Base-by-base conservation (phyloP, 768 basidiomycete genomes). In the Boletus subcaerulescens region DNA sequence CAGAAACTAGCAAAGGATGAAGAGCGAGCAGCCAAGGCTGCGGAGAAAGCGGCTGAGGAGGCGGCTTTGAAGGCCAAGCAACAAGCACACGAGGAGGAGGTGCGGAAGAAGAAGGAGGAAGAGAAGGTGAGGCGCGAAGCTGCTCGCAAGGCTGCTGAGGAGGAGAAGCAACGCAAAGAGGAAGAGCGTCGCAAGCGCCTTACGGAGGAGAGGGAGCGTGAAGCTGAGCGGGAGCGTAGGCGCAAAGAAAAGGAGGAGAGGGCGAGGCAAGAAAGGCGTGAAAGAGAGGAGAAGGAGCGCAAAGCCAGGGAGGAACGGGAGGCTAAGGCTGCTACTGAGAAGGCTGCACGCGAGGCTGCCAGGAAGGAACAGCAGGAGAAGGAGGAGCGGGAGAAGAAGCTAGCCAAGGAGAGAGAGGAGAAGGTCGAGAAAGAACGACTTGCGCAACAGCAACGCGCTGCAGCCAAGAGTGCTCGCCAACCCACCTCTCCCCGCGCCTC, bases 1-100 rank as follows among this genome's bases (percentile, higher is more conserved):
- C 94, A 97, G 76, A 97, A 96, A 73, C 77, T 83, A 60, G 90
- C 87, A 41, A 96, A 96, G 68, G 97, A 98, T 58, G 91, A 93
- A 68, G 94, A 95, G 72, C 84, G 84, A 56, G 91, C 91, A 9
- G 81, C 80, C 20, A 83, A 83, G 60, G 90, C 91, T 20, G 91
- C 91, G 5, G 92, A 91, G 71, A 86, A 86, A 66, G 89, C 90
- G 11, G 92, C 88, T 5, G 92, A 93, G 66, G 92, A 94, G 57
- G 89, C 87, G 11, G 87, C 87, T 3, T 51, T 74, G 47, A 89
- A 87, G 69, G 88, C 87, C 8, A 87, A 86, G 65, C 91, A 88
- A 54, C 81, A 77, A 22, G 87, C 85, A 5, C 76, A 81, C 32
- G 93, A 96, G 66, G 90, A 91, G 58, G 93, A 93, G 66, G 80